Evolutionary conservation across 768 basidiomycete genomes (phyloP).

Genomic region (Auriscalpium vulgare): DNA sequence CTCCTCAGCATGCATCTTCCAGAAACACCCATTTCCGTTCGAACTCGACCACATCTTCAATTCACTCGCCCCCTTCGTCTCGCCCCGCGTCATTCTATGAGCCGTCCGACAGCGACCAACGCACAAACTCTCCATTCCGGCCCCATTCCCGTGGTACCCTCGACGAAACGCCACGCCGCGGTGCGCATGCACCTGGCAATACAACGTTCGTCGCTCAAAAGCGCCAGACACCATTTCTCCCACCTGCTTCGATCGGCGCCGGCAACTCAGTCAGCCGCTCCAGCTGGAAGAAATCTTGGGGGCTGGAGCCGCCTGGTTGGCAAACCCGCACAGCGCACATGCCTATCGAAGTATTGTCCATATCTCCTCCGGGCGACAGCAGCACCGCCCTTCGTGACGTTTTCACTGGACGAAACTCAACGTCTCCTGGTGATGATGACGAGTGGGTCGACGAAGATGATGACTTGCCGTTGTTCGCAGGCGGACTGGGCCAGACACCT

Average conservation of each 20-base stretch:
- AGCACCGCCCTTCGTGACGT: slow-evolving; percentile 59
- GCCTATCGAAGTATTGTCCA: slow-evolving; percentile 71
- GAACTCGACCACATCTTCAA: slow-evolving; percentile 70
- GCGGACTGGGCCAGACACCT: slow-evolving; percentile 61
- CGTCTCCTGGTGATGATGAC: slow-evolving; percentile 64
- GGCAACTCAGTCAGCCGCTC: slow-evolving; percentile 48
- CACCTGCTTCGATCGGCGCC: slow-evolving; percentile 35
- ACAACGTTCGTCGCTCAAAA: slow-evolving; percentile 81
- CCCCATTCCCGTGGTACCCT: slow-evolving; percentile 38
- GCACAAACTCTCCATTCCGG: slow-evolving; percentile 59
- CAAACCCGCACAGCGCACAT: slow-evolving; percentile 53
- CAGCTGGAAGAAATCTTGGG: slow-evolving; percentile 90
- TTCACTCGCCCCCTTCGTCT: slow-evolving; percentile 69
- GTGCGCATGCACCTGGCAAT: slow-evolving; percentile 22
- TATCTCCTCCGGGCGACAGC: slow-evolving; percentile 38
- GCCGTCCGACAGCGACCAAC: slow-evolving; percentile 59
- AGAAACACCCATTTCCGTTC: slow-evolving; percentile 58
- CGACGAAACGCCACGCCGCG: slow-evolving; percentile 39
- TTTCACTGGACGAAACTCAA: slow-evolving; percentile 60
- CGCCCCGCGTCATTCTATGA: slow-evolving; percentile 76
- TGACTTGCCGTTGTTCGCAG: slow-evolving; percentile 60
- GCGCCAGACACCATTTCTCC: slow-evolving; percentile 57
- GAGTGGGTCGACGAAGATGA: slow-evolving; percentile 90
- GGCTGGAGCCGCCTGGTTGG: slow-evolving; percentile 81
- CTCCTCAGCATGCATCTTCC: slow-evolving; percentile 35